A percentile compares a stretch with the other conserved stretches of the same genome.
Conservation (phyloP, 805 yeast genomes). For the Ogataea nonfermentans region DNA sequence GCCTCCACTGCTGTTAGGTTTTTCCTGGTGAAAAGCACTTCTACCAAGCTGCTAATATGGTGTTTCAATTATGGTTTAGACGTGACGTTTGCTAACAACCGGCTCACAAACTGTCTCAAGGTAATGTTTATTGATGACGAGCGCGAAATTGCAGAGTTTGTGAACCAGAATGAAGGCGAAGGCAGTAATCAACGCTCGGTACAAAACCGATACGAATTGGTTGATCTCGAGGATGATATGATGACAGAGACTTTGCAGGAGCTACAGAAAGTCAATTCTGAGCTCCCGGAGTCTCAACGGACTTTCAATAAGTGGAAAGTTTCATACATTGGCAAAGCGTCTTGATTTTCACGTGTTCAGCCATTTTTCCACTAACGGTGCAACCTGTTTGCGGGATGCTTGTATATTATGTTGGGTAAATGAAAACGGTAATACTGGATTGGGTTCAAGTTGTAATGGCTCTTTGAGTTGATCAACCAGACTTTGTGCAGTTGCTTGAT, state of each 20-base stretch:
- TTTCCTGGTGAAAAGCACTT: conserved; percentile 27
- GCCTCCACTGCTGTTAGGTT: conserved; percentile 42
- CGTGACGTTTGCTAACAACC: conserved; percentile 13
- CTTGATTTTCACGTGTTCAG: conserved; percentile 4
- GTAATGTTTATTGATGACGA: conserved; percentile 41
- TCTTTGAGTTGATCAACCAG: conserved; percentile 5
- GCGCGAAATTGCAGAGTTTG: conserved; percentile 27
- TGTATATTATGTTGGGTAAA: conserved; percentile 39
- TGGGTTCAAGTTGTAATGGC: conserved; percentile 28
- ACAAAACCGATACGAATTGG: conserved; percentile 16
- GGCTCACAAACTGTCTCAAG: conserved; percentile 38
- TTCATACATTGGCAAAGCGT: conserved; percentile 23
- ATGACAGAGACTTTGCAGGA: conserved; percentile 28
- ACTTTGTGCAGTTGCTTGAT: background rate
- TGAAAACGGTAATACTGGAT: background rate
- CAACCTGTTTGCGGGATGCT: conserved; percentile 86
- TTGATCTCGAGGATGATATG: conserved; percentile 40
- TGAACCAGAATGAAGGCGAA: conserved; percentile 19
- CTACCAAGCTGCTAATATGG: conserved; percentile 39
- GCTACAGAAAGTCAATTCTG: conserved; percentile 30
- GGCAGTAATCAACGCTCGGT: conserved; percentile 12
- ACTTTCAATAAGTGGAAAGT: conserved; percentile 31
- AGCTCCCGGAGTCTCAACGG: conserved; percentile 35
- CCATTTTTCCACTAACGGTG: conserved; percentile 48
- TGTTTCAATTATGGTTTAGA: conserved; percentile 46